Conservation (phyloP, 805 yeast species). For the Candida mattraensis region DNA sequence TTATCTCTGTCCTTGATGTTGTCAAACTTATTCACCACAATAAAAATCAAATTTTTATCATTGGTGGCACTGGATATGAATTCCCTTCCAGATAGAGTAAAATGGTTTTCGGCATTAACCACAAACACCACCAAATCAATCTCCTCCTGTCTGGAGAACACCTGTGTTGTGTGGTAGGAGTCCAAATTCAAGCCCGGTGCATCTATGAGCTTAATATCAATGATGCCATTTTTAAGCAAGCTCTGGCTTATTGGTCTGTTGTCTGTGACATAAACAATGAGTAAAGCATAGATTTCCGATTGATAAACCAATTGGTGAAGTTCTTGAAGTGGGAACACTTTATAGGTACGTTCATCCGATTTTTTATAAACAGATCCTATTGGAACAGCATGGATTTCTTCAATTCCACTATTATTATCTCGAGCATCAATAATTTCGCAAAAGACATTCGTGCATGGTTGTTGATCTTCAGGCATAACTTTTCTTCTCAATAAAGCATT, state of each 20-base stretch:
- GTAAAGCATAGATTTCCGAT: conserved; percentile 66
- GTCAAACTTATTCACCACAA: conserved; percentile 92
- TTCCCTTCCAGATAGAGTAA: conserved; percentile 91
- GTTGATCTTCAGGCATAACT: conserved; percentile 92
- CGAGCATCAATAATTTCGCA: conserved; percentile 89
- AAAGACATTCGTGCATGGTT: conserved; percentile 95
- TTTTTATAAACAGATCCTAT: conserved; percentile 51
- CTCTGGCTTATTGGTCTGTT: conserved; percentile 65
- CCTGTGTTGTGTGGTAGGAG: conserved; percentile 90
- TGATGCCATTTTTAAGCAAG: conserved; percentile 81
- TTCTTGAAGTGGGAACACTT: conserved; percentile 49
- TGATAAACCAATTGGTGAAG: conserved; percentile 71
- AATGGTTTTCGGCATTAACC: conserved; percentile 93
- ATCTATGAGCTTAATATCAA: conserved; percentile 89
- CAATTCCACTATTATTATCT: conserved; percentile 63
- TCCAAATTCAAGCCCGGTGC: conserved; percentile 97
- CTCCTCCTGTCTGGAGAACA: conserved; percentile 94
- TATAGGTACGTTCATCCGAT: conserved; percentile 65
- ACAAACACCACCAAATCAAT: conserved; percentile 96
- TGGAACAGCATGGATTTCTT: conserved; percentile 91
- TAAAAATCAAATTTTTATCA: conserved; percentile 88
- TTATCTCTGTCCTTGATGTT: conserved; percentile 76
- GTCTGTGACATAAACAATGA: conserved; percentile 83
- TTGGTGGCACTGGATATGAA: conserved; percentile 87
- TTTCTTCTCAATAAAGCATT: conserved; percentile 79